Evolutionary conservation across 2,329 filamentous ascomycete genomes (phyloP).

Genomic region (Calonectria pteridis): DNA sequence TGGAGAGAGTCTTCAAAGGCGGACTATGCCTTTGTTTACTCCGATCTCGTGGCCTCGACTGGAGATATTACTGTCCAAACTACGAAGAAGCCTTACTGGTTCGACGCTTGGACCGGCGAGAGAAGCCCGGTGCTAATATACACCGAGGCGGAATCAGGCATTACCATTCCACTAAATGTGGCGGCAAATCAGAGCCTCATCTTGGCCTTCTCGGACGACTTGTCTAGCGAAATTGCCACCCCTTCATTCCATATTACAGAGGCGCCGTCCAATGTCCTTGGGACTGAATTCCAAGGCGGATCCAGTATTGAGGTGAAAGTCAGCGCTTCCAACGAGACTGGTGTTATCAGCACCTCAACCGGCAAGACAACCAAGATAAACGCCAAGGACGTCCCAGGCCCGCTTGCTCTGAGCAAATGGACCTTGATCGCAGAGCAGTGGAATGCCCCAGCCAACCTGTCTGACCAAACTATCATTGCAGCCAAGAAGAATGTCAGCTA

Average conservation of each 20-base stretch:
- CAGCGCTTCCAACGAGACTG: background rate
- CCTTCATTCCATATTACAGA: background rate
- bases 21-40: slow-evolving; percentile 13
- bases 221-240: background rate
- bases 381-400: background rate
- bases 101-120: slow-evolving; percentile 13
- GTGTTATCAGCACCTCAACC: background rate
- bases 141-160: background rate
- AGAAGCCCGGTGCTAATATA: background rate
- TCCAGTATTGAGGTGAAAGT: background rate
- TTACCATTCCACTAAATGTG: slow-evolving; percentile 5
- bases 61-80: background rate
- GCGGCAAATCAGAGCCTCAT: slow-evolving; percentile 15
- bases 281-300: background rate
- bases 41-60: background rate
- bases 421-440: slow-evolving; percentile 14
- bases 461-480: background rate
- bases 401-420: slow-evolving; percentile 2
- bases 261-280: background rate
- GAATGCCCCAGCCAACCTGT: slow-evolving; percentile 5
- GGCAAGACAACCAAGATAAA: background rate
- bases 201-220: background rate
- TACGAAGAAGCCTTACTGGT: background rate
- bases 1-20: background rate
- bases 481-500: slow-evolving; percentile 6